These are phyloP conservation scores for Podaxis sp. DNA, from an alignment of 768 basidiomycete species.

Conservation along the genomic window DNA sequence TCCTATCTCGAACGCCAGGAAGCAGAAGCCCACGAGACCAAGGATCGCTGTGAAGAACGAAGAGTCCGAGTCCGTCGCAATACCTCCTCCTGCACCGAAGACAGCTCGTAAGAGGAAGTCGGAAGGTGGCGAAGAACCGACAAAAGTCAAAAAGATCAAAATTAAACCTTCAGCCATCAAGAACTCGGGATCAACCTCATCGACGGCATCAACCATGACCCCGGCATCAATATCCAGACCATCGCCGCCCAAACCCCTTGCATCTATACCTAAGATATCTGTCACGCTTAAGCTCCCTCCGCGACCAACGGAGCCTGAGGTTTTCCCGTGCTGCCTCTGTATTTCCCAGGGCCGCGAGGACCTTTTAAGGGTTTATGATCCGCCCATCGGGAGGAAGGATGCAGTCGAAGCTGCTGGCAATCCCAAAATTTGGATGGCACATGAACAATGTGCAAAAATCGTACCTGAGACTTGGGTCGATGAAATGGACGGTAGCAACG, in stretches of 20 bases:
- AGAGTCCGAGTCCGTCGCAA: slow-evolving; percentile 16
- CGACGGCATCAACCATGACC: slow-evolving; percentile 8
- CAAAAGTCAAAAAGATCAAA: slow-evolving; percentile 52
- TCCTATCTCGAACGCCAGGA: slow-evolving; percentile 2
- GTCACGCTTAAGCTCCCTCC: slow-evolving; percentile 71
- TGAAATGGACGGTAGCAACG: slow-evolving; percentile 47
- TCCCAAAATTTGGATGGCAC: slow-evolving; percentile 67
- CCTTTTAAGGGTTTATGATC: slow-evolving; percentile 67
- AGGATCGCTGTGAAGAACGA: slow-evolving; percentile 24
- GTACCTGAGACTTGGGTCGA: slow-evolving; percentile 95
- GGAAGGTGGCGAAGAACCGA: slow-evolving; percentile 33
- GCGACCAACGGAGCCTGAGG: slow-evolving; percentile 52
- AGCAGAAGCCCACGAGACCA: slow-evolving; percentile 20
- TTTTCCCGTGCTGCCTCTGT: slow-evolving; percentile 71
- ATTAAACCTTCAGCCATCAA: slow-evolving; percentile 34
- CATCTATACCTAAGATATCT: slow-evolving; percentile 39
- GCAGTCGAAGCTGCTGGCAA: slow-evolving; percentile 46
- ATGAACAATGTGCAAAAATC: slow-evolving; percentile 75
- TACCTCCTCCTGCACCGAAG: slow-evolving; percentile 35
- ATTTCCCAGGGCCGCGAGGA: slow-evolving; percentile 51
- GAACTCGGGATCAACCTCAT: slow-evolving; percentile 20
- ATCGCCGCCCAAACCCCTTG: slow-evolving; percentile 7
- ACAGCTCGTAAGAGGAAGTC: slow-evolving; percentile 38
- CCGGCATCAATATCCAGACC: background rate
- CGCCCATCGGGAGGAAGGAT: slow-evolving; percentile 57